Conservation (phyloP, 1,139 yeast genomes). For the Yamadazyma triangularis region DNA sequence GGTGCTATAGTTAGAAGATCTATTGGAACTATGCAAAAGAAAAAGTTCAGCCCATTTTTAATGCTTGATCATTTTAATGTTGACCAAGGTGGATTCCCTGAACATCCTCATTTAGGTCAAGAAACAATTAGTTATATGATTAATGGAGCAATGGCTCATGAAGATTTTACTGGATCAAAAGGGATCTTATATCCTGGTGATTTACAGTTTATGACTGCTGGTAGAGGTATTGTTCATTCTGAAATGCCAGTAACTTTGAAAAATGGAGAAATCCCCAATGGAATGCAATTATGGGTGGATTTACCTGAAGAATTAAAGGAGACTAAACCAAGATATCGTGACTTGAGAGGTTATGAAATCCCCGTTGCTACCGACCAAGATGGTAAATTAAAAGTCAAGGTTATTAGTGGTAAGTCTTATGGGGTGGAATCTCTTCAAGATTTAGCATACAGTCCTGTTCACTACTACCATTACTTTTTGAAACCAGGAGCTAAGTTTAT, state of each 20-base stretch:
- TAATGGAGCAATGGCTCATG: slow-evolving; percentile 81
- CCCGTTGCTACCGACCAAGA: slow-evolving; percentile 61
- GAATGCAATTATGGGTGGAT: slow-evolving; percentile 92
- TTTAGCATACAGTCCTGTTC: slow-evolving; percentile 80
- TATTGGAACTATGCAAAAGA: slow-evolving; percentile 62
- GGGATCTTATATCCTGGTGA: slow-evolving; percentile 84
- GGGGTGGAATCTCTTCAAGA: slow-evolving; percentile 73
- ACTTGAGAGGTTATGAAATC: slow-evolving; percentile 65
- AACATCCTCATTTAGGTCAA: slow-evolving; percentile 91
- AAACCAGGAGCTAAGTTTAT: slow-evolving; percentile 64
- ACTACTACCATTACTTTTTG: slow-evolving; percentile 65
- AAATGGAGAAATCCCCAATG: slow-evolving; percentile 56
- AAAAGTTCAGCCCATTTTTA: slow-evolving; percentile 79
- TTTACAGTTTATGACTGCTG: slow-evolving; percentile 93
- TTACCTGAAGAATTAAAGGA: slow-evolving; percentile 68
- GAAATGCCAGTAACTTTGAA: slow-evolving; percentile 74
- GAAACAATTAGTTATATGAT: slow-evolving; percentile 78
- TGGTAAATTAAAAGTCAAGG: slow-evolving; percentile 64
- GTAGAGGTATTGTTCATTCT: slow-evolving; percentile 80
- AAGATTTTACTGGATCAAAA: slow-evolving; percentile 81
- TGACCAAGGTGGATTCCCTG: slow-evolving; percentile 76
- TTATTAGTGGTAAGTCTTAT: slow-evolving; percentile 72
- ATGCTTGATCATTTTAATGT: slow-evolving; percentile 73
- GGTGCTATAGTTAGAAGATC: slow-evolving; percentile 85
- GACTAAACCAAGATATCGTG: slow-evolving; percentile 76